Conservation (phyloP, 805 yeast genomes). For the Zygosaccharomyces bailii region DNA sequence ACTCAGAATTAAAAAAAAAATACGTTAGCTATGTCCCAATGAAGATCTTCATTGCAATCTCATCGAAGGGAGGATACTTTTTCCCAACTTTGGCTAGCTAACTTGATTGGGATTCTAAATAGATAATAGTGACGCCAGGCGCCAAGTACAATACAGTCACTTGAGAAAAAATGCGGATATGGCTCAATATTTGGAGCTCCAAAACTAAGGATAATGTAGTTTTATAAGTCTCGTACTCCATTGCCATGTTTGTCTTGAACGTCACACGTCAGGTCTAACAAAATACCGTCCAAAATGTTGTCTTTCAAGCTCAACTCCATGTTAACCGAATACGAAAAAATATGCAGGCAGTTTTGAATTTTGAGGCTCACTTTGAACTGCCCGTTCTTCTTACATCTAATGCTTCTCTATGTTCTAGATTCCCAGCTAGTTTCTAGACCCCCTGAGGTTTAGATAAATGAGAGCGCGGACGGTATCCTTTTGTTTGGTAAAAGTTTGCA, state of each 20-base stretch:
- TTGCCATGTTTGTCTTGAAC: not conserved
- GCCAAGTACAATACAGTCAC: too few relatives aligned
- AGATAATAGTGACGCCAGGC: too few relatives aligned
- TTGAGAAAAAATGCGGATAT: too few relatives aligned
- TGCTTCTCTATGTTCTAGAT: not conserved
- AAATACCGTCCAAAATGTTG: not conserved
- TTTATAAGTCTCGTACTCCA: too few relatives aligned
- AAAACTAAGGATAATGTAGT: too few relatives aligned
- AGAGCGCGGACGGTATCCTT: not conserved
- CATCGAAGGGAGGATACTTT: too few relatives aligned
- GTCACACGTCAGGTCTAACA: not conserved
- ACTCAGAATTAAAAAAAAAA: too few relatives aligned
- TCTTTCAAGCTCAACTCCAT: not conserved
- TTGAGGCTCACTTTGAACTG: slow-evolving; percentile 1
- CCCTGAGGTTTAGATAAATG: not conserved
- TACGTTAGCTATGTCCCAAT: too few relatives aligned
- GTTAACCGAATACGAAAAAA: not conserved
- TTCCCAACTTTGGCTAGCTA: too few relatives aligned
- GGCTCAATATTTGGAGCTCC: too few relatives aligned
- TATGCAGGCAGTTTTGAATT: not conserved
- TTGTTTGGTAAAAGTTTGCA: not conserved
- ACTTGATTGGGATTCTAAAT: too few relatives aligned
- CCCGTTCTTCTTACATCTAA: slow-evolving; percentile 1
- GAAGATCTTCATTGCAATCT: too few relatives aligned
- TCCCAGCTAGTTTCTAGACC: not conserved